Base-by-base conservation (phyloP, 208 protist species). In the Trypanosoma boissoni region DNA sequence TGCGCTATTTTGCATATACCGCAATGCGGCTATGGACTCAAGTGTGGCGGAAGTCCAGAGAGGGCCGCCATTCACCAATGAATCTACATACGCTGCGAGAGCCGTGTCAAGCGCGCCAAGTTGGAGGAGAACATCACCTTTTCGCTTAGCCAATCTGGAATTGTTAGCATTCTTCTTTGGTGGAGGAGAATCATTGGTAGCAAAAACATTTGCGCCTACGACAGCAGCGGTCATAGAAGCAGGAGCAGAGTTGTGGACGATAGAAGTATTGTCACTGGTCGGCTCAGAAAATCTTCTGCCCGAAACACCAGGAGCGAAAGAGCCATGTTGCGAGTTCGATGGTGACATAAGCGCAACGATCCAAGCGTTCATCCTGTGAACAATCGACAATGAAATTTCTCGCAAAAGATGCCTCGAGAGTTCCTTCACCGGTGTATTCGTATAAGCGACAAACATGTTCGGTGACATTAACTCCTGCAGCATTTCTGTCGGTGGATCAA, bases 41-140 rank as follows among this genome's bases (percentile, higher is more conserved):
- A 95, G 53, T 20, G 77, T 90, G 1, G 83, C 82, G 14, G 81
- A 79, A 64, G 78, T 81, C 86, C 86, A 92, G 48, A 91, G 49
- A 18, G 72, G 62, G 58, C 91, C 83, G 1, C 55, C 57, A 24
- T 71, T 72, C 2, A 65, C 79, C 52, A 82, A 64, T 12, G 85
- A 89, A 32, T 85, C 73, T 14, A 68, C 72, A 71, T 91, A 91
- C 3, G 55, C 51, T 3, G 53, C 34, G 3, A 95, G 51, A 0
- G 88, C 85, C 23, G 52, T 34, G n/a, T 80, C 65, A 24, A 76
- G 37, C n/a, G 83, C 66, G 43, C 88, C 88, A 5, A 92, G 62
- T 53, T 79, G 71, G 21, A 89, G 52, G 8, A 92, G 73, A 4
- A 87, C 45, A 46, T 95, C 88, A 0, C 69, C 85, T 24, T 68